A percentile compares a stretch with the other conserved stretches of the same genome.
Evolutionary conservation across 1,139 yeast genomes (phyloP).

Genomic region (Martiniozyma asiatica): DNA sequence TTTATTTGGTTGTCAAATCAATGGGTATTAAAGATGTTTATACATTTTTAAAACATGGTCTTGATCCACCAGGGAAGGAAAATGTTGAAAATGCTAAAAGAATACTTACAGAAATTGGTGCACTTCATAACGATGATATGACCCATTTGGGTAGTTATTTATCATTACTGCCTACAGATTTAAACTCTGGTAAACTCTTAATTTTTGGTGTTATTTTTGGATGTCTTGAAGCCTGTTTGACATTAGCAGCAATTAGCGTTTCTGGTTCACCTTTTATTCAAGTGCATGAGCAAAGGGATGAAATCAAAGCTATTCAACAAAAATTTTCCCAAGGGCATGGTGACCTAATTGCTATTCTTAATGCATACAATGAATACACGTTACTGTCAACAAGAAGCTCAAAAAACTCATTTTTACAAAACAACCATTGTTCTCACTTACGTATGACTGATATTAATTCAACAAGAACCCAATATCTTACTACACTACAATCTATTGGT

Average conservation of each 20-base stretch:
- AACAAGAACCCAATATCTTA: constrained; percentile 54
- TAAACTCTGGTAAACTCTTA: constrained; percentile 72
- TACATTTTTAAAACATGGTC: constrained; percentile 57
- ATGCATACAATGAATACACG: constrained; percentile 45
- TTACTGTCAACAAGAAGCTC: constrained; percentile 17
- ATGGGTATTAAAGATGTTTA: constrained; percentile 74
- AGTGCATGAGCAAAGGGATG: constrained; percentile 50
- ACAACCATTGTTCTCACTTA: constrained; percentile 49
- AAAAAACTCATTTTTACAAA: constrained; percentile 42
- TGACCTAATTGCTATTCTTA: constrained; percentile 58
- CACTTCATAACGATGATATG: constrained; percentile 44
- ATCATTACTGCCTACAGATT: constrained; percentile 75
- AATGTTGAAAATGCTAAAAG: constrained; percentile 54
- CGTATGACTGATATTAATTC: constrained; percentile 63
- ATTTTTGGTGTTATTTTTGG: constrained; percentile 76
- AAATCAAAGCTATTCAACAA: constrained; percentile 40
- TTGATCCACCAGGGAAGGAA: constrained; percentile 64
- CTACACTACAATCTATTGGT: constrained; percentile 64
- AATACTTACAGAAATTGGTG: constrained; percentile 60
- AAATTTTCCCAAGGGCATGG: constrained; percentile 40
- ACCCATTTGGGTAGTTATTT: constrained; percentile 76
- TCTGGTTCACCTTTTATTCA: constrained; percentile 63
- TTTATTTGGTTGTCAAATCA: constrained; percentile 73
- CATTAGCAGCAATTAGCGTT: constrained; percentile 65
- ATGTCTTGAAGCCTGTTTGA: constrained; percentile 62